Percentiles rank a stretch among this genome's conserved stretches.
Conservation (phyloP, 2,329 filamentous ascomycete genomes). For the Elsinoe perseae region DNA sequence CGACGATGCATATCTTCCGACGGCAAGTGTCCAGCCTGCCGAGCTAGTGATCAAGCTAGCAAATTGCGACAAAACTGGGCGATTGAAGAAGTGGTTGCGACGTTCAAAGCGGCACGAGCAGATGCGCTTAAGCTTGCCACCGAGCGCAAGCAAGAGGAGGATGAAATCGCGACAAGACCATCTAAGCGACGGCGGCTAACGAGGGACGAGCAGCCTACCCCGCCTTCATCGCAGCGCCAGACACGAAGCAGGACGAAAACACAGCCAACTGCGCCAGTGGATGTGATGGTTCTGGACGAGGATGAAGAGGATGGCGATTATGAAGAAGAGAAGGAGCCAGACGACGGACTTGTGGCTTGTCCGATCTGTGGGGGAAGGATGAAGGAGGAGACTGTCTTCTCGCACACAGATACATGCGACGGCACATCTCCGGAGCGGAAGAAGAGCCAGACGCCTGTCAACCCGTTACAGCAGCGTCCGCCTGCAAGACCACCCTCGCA, state of each 20-base stretch:
- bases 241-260: conserved; percentile 29
- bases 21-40: conserved; percentile 81
- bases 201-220: conserved; percentile 19
- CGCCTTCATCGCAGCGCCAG: conserved; percentile 23
- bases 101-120: conserved; percentile 61
- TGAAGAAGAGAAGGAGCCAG: conserved; percentile 35
- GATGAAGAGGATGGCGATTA: conserved; percentile 34
- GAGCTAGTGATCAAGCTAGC: conserved; percentile 68
- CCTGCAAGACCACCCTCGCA: background rate
- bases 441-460: conserved; percentile 17
- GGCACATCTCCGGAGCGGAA: conserved; percentile 30
- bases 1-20: conserved; percentile 74
- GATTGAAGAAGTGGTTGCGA: conserved; percentile 74
- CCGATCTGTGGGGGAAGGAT: conserved; percentile 76
- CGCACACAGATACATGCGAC: conserved; percentile 66
- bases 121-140: conserved; percentile 58
- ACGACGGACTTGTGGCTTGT: conserved; percentile 73
- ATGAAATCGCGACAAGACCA: conserved; percentile 18
- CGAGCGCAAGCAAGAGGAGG: conserved; percentile 29
- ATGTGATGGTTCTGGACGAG: conserved; percentile 31
- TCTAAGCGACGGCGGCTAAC: conserved; percentile 44
- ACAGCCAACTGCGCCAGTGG: conserved; percentile 24
- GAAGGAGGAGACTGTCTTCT: conserved; percentile 68
- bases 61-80: conserved; percentile 79
- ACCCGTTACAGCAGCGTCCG: conserved; percentile 9